Percentiles rank a stretch among this genome's conserved stretches.
These are phyloP conservation scores for Blastobotrys capitulatus DNA, from an alignment of 1,139 yeast species.

Conservation along the genomic window DNA sequence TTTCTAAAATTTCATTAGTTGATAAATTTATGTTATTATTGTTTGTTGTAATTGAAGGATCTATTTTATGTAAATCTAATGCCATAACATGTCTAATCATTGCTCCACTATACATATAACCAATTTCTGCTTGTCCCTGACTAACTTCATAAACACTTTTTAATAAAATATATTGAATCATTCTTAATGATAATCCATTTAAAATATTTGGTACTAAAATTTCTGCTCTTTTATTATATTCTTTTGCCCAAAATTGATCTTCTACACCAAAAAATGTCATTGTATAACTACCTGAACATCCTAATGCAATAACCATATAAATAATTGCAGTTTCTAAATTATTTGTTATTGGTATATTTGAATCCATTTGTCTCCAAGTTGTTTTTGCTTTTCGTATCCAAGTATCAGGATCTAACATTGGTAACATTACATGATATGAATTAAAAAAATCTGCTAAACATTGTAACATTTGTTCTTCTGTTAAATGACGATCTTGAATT, in stretches of 20 bases:
- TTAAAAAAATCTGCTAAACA: constrained; percentile 18
- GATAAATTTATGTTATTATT: constrained; percentile 1
- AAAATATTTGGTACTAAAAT: constrained; percentile 17
- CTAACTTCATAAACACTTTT: constrained; percentile 16
- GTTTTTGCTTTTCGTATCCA: constrained; percentile 22
- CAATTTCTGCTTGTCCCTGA: constrained; percentile 16
- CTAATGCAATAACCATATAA: constrained; percentile 21
- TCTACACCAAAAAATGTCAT: constrained; percentile 17
- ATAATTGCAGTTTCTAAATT: constrained; percentile 23
- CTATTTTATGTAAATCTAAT: constrained; percentile 16
- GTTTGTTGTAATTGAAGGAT: constrained; percentile 5
- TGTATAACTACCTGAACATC: constrained; percentile 14
- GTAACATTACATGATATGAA: constrained; percentile 18
- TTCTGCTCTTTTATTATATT: constrained; percentile 17
- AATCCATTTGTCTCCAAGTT: constrained; percentile 21
- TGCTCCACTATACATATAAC: constrained; percentile 16
- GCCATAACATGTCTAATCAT: constrained; percentile 17
- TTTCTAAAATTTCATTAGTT: constrained; percentile 10
- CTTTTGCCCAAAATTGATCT: constrained; percentile 19
- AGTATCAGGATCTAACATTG: constrained; percentile 21
- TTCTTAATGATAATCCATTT: constrained; percentile 12
- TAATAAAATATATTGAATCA: constrained; percentile 19
- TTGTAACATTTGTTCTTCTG: constrained; percentile 25
- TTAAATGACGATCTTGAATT: constrained; percentile 13
- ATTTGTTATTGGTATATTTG: not conserved